Conservation (phyloP, 208 protist species). For the Porcisia deanei region DNA sequence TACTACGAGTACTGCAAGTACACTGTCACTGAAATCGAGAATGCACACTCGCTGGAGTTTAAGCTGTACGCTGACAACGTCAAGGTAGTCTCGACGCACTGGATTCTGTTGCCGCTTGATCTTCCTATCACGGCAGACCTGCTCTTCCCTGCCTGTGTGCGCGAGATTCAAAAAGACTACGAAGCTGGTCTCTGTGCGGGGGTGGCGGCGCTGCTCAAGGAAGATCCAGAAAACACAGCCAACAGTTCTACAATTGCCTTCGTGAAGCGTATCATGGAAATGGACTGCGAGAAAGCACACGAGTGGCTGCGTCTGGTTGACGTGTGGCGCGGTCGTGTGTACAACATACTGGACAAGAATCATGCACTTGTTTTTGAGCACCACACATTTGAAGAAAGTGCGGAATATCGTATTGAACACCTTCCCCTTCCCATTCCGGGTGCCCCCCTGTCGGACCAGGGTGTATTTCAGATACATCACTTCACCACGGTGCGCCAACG, state of each 20-base stretch:
- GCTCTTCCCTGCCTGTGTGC: constrained; percentile 70
- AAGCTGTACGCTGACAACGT: constrained; percentile 75
- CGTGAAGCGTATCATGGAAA: constrained; percentile 38
- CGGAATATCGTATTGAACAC: constrained; percentile 85
- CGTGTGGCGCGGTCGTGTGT: constrained; percentile 83
- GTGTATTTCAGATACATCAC: constrained; percentile 76
- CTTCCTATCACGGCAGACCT: constrained; percentile 53
- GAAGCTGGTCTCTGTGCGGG: constrained; percentile 6
- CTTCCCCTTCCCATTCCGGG: constrained; percentile 57
- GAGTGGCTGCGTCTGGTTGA: constrained; percentile 77
- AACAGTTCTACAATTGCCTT: constrained; percentile 28
- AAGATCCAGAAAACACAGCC: constrained; percentile 10
- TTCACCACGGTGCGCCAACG: constrained; percentile 75
- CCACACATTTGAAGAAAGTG: constrained; percentile 87
- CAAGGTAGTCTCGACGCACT: constrained; percentile 74
- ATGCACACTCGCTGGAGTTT: constrained; percentile 87
- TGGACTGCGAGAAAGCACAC: constrained; percentile 57
- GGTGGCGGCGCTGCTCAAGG: constrained; percentile 19
- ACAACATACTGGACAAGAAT: constrained; percentile 82
- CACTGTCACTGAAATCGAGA: constrained; percentile 83
- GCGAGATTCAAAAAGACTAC: constrained; percentile 63
- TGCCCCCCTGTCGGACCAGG: constrained; percentile 51
- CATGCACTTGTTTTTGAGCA: constrained; percentile 65
- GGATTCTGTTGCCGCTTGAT: constrained; percentile 79
- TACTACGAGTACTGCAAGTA: constrained; percentile 92